phyloP scores from a whole-genome alignment of 2,329 filamentous ascomycete species.

The Fusarium paranaense region DNA sequence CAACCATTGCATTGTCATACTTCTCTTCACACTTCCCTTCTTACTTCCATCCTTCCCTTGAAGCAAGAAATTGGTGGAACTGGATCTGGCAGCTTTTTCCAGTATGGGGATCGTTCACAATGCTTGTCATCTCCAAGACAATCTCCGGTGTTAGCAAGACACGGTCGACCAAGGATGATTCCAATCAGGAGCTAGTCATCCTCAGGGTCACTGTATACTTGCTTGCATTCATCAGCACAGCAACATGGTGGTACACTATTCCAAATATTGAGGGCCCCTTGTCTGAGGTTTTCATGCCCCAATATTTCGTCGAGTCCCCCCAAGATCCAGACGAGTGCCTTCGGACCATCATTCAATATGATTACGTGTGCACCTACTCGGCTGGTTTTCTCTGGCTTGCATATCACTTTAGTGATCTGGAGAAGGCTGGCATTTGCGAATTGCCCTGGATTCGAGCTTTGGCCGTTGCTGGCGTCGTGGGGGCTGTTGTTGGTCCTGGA shows the following conservation, averaged over 20 bases:
- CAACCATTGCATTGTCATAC: conserved; percentile 31
- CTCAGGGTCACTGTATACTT: conserved; percentile 9
- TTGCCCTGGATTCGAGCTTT: conserved; percentile 13
- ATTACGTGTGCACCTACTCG: conserved; percentile 38
- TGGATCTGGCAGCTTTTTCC: conserved; percentile 49
- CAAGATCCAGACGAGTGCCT: conserved; percentile 20
- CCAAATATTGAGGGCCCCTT: conserved; percentile 4
- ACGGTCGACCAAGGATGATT: rapidly evolving
- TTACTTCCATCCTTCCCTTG: conserved; percentile 36
- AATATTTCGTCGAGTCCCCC: conserved; percentile 36
- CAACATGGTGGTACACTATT: conserved; percentile 36
- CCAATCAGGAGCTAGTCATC: not conserved
- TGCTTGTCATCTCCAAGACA: conserved; percentile 24
- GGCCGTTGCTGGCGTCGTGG: conserved; percentile 1
- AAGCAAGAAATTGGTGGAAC: conserved; percentile 45
- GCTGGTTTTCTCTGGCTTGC: conserved; percentile 41
- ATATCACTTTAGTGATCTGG: conserved; percentile 39
- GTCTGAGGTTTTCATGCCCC: conserved; percentile 38
- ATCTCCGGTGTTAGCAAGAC: not conserved
- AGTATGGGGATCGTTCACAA: conserved; percentile 36
- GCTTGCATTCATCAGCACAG: conserved; percentile 10
- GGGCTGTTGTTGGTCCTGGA: conserved; percentile 19
- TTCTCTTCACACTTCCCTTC: conserved; percentile 32
- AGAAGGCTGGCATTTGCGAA: conserved; percentile 26
- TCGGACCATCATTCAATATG: conserved; percentile 43